Conservation (phyloP, 495 filamentous ascomycete genomes). For the Xylaria grammica region DNA sequence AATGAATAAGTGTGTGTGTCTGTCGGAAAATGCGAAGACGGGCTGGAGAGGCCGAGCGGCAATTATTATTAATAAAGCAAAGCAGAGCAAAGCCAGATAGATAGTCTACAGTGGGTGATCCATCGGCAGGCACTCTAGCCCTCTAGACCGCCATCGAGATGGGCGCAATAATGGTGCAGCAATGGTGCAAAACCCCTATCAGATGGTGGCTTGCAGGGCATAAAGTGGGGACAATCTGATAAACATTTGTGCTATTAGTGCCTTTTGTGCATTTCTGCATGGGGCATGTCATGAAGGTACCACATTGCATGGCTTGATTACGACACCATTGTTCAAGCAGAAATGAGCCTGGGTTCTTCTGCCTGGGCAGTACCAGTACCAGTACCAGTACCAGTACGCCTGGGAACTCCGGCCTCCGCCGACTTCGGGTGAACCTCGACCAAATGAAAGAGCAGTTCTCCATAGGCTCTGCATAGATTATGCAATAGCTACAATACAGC, state of each 20-base stretch:
- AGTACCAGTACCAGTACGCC: too few relatives aligned
- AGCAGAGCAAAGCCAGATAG: background rate
- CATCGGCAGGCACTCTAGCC: constrained; percentile 7
- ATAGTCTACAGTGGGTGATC: background rate
- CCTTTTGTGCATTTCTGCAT: too few relatives aligned
- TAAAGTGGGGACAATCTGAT: constrained; percentile 22
- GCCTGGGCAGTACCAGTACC: too few relatives aligned
- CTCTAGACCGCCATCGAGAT: constrained; percentile 9
- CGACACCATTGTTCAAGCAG: too few relatives aligned
- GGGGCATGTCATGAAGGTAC: too few relatives aligned
- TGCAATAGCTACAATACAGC: too few relatives aligned
- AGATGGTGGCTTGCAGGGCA: constrained; percentile 26
- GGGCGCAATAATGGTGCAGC: constrained; percentile 4
- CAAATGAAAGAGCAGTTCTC: too few relatives aligned
- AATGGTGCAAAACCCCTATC: constrained; percentile 12
- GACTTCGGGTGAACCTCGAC: background rate
- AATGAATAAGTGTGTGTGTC: too few relatives aligned
- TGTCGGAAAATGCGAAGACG: constrained; percentile 10
- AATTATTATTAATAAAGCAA: background rate
- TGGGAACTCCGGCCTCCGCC: background rate
- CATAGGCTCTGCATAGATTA: too few relatives aligned
- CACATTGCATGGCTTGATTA: too few relatives aligned
- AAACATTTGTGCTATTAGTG: constrained; percentile 10
- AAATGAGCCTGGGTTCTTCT: too few relatives aligned
- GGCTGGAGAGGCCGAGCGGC: background rate